Conservation (phyloP, 495 filamentous ascomycete genomes). For the Cladorrhinum samala region DNA sequence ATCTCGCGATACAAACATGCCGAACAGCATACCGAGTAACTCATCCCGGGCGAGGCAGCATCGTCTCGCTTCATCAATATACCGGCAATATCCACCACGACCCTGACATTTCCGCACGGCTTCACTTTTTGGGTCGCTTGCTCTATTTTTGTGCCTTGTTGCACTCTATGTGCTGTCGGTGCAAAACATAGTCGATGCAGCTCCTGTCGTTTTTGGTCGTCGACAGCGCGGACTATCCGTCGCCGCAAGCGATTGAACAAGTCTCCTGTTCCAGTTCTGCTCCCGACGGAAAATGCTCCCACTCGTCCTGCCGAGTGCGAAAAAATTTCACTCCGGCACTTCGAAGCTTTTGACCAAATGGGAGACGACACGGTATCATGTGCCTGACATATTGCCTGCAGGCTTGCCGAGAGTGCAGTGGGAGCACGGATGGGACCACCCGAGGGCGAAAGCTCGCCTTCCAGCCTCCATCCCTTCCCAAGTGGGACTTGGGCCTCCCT, state of each 20-base stretch:
- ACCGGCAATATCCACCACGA: background rate
- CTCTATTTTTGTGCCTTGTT: background rate
- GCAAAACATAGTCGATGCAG: background rate
- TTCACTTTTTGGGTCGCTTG: constrained; percentile 1
- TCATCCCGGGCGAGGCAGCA: background rate
- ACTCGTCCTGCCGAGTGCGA: background rate
- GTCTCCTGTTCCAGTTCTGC: too few species aligned
- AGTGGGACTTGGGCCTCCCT: constrained; percentile 13
- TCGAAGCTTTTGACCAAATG: background rate
- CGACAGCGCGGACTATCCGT: background rate
- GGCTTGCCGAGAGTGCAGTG: background rate
- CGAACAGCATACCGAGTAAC: background rate
- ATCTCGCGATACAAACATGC: background rate
- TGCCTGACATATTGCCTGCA: constrained; percentile 5
- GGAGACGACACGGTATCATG: background rate
- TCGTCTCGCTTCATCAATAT: background rate
- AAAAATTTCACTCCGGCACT: background rate
- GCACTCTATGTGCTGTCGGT: background rate
- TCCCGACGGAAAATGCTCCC: background rate
- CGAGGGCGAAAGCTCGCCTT: background rate
- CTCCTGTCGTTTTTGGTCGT: background rate
- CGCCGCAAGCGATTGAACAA: too few species aligned
- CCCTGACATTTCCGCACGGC: background rate
- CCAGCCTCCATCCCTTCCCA: background rate
- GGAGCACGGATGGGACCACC: background rate